Evolutionary conservation across 2,329 filamentous ascomycete species (phyloP).

Genomic region (Seiridium unicorne): DNA sequence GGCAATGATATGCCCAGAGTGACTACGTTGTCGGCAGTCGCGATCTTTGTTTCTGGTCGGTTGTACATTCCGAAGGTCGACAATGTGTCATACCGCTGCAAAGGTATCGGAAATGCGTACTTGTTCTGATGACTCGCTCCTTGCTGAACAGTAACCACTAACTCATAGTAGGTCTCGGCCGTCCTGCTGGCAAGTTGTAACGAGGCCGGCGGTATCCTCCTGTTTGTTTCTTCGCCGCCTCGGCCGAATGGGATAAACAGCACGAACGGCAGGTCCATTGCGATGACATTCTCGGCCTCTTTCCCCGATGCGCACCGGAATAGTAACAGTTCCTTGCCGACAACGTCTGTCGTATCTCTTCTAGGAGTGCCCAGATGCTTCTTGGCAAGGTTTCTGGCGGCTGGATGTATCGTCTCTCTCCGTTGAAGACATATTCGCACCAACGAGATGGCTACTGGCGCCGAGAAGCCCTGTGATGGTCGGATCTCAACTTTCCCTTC

Average conservation of each 20-base stretch:
- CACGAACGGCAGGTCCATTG: conserved; percentile 96
- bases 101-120: conserved; percentile 85
- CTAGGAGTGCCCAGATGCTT: conserved; percentile 87
- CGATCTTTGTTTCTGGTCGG: conserved; percentile 83
- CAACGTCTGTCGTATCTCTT: conserved; percentile 87
- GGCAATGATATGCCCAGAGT: conserved; percentile 90
- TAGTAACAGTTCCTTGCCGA: conserved; percentile 92
- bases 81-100: conserved; percentile 91
- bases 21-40: conserved; percentile 85
- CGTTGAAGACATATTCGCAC: conserved; percentile 93
- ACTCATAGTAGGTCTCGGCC: conserved; percentile 96
- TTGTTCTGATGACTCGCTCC: conserved; percentile 84
- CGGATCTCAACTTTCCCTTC: conserved; percentile 97
- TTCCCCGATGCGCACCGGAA: conserved; percentile 83
- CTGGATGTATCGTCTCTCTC: conserved; percentile 93
- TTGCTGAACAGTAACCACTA: conserved; percentile 94
- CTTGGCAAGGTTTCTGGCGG: conserved; percentile 90
- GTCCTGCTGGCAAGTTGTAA: conserved; percentile 87
- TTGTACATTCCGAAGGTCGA: conserved; percentile 99
- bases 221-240: conserved; percentile 84
- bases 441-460: conserved; percentile 85
- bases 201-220: conserved; percentile 88
- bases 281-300: conserved; percentile 84
- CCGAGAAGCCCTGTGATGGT: conserved; percentile 79
- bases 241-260: conserved; percentile 95